Base-by-base conservation (phyloP, 2,329 filamentous ascomycete genomes). In the Nemania serpens region DNA sequence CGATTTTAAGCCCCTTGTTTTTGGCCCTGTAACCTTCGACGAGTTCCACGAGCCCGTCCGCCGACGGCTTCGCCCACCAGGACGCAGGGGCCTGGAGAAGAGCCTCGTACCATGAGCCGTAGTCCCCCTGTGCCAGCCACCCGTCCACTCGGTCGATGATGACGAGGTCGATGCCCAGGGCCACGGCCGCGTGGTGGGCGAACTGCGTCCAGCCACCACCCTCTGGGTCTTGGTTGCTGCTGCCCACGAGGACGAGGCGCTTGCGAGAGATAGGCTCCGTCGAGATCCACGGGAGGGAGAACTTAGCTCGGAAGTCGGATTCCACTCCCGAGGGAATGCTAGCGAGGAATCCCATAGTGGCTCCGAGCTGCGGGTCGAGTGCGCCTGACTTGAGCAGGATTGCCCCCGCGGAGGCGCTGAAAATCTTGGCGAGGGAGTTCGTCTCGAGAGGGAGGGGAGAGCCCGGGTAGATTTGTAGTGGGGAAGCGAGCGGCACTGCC, bases 51-150 rank as follows among this genome's bases (percentile, higher is more conserved):
- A 72, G 66, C 37, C 55, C 63, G 29, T 68, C 64, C 15, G 62
- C 63, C 54, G 68, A 68, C 3, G 68, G 66, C n/a, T 68, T 66
- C 2, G 62, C 63, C 70, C 66, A 70, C 67, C 67, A 70, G 12
- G 63, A 43, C 6, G 64, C 43, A 5, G 61, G 48, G 12, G 66
- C 58, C n/a, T 61, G 62, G 13, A 72, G 39, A n/a, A 70, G 56
- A 2, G 62, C 43, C 36, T 72, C 69, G 37, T 70, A 70, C 69
- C 67, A 70, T 11, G 61, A 57, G 5, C 57, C 37, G 42, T 67
- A 72, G 29, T 68, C 56, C 3, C 37, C 52, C 20, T 59, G 63
- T 33, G 64, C 61, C 25, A 72, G 52, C 70, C 70, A 71, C 13
- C 64, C 53, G 17, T 66, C 62, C 4, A n/a, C 60, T 9, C 63